Evolutionary conservation across 2,329 filamentous ascomycete species (phyloP).

Genomic region (Neonectria magnoliae): DNA sequence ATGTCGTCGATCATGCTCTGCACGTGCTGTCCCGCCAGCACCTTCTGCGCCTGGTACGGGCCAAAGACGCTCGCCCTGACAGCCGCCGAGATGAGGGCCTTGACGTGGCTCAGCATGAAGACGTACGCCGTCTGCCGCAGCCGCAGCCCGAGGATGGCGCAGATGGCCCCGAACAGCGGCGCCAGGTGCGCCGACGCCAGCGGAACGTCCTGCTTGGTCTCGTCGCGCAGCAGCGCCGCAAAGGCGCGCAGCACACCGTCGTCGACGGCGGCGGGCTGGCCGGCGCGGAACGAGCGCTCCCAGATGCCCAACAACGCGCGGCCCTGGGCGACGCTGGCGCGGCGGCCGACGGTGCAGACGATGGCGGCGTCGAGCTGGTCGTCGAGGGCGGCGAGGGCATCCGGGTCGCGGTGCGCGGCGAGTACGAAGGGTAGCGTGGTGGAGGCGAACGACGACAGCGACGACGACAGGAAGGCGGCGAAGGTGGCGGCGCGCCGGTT

Average conservation of each 20-base stretch:
- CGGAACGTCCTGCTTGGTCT: slow-evolving; percentile 48
- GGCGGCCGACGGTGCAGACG: slow-evolving; percentile 80
- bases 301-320: slow-evolving; percentile 79
- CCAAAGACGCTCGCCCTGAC: slow-evolving; percentile 82
- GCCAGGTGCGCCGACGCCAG: slow-evolving; percentile 72
- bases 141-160: slow-evolving; percentile 67
- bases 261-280: slow-evolving; percentile 43
- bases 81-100: slow-evolving; percentile 79
- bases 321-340: slow-evolving; percentile 80
- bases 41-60: slow-evolving; percentile 80
- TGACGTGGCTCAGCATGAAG: slow-evolving; percentile 80
- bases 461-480: slow-evolving; percentile 74
- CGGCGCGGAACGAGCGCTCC: slow-evolving; percentile 72
- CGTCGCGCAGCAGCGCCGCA: slow-evolving; percentile 47
- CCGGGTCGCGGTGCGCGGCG: slow-evolving; percentile 68
- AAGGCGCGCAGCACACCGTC: slow-evolving; percentile 49
- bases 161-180: slow-evolving; percentile 76
- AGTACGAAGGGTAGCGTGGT: slow-evolving; percentile 81
- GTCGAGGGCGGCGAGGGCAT: slow-evolving; percentile 67
- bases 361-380: slow-evolving; percentile 81
- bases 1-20: slow-evolving; percentile 66
- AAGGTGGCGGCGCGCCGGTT: slow-evolving; percentile 60
- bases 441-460: slow-evolving; percentile 75
- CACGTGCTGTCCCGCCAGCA: slow-evolving; percentile 71
- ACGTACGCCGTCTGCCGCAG: slow-evolving; percentile 75